Base-by-base conservation (phyloP, 495 filamentous ascomycete species). In the Daldinia decipiens region DNA sequence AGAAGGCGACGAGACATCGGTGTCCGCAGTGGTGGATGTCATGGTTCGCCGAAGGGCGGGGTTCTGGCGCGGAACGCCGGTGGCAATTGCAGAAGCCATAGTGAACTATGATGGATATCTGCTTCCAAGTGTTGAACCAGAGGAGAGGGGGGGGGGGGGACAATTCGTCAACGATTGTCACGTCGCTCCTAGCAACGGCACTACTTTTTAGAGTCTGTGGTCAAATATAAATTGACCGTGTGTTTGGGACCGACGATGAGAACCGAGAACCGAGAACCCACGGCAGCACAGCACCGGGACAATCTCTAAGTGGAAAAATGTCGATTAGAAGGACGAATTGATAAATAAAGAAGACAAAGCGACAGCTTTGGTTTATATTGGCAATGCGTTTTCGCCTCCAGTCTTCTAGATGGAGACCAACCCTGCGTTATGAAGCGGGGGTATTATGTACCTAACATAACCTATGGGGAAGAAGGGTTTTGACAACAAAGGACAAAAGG, bases 1-100 rank as follows among this genome's bases (percentile, higher is more conserved):
- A 40, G 87, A 82, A 4, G 85, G 80, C 3, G 91, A 90, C 31
- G 90, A 90, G n/a, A 70, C 40, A 52, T 80, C 79, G 32, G 81
- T 80, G 62, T 83, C 82, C 39, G 62, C 50, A 17, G 76, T 78
- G 61, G 76, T 73, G 26, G 77, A 74, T 19, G 77, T 78, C 43
- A 75, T 56, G 47, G 79, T 81, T 58, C 81, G 77, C 57, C 82
- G 79, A 7, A 83, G 76, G 29, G 74, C 72, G 13, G 81, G 75
- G 65, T 78, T 78, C 75, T 78, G 79, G 66, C 76, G 73, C 62
- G 79, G 73, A 40, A 78, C 62, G 74, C 77, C 74, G 57, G 77
- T 76, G 27, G 79, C 67, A 31, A 69, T 76, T 57, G 77, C 69
- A 52, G 81, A 77, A 68, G 79, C 79, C 82, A 84, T 84, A 51